Evolutionary conservation across 2,329 filamentous ascomycete genomes (phyloP).

Genomic region (Zalaria obscura): DNA sequence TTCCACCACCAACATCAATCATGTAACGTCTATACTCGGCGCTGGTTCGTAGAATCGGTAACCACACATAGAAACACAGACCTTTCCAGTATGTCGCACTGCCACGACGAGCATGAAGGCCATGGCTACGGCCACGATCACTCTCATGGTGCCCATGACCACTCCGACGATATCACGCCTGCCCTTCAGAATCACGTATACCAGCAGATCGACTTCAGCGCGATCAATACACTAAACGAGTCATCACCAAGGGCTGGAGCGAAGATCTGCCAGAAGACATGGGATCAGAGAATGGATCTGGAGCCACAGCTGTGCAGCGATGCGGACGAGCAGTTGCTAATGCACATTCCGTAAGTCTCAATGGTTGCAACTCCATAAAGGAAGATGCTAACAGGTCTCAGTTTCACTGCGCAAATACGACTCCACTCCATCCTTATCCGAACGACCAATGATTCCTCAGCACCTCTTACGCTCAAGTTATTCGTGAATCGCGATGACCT

Average conservation of each 20-base stretch:
- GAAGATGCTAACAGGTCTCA: conserved; percentile 21
- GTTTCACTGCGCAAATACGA: conserved; percentile 87
- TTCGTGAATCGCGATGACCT: conserved; percentile 78
- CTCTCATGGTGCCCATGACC: conserved; percentile 57
- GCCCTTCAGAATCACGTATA: conserved; percentile 85
- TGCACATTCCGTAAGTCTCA: conserved; percentile 66
- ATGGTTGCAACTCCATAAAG: neutral
- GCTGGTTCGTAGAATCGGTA: no score
- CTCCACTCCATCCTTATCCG: conserved; percentile 81
- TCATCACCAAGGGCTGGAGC: conserved; percentile 51
- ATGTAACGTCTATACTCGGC: no score
- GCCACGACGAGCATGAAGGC: conserved; percentile 32
- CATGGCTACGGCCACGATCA: conserved; percentile 36
- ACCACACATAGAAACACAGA: neutral
- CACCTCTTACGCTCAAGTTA: conserved; percentile 72
- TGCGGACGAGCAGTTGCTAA: conserved; percentile 83
- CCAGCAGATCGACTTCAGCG: conserved; percentile 79
- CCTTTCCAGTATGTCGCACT: conserved; percentile 24
- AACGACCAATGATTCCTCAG: conserved; percentile 53
- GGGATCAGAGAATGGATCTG: conserved; percentile 60
- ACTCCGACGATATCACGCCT: conserved; percentile 82
- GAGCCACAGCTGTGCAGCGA: conserved; percentile 72
- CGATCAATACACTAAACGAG: conserved; percentile 78
- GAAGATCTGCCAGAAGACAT: conserved; percentile 76
- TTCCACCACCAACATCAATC: no score